phyloP scores from a whole-genome alignment of 352 stramenopile genomes.

The Globisporangium radiosum region DNA sequence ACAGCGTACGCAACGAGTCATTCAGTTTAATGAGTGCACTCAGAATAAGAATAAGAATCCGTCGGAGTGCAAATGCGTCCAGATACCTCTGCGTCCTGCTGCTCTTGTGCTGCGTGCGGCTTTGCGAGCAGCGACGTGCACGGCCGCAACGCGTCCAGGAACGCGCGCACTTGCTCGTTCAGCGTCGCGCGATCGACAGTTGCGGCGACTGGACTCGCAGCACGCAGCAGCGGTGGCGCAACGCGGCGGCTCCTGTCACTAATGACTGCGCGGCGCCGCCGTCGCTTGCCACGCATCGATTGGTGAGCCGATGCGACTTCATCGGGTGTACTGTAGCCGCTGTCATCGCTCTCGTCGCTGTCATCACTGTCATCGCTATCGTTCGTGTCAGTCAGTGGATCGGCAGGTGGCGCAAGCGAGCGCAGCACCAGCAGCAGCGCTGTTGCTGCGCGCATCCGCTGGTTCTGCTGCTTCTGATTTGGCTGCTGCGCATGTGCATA shows the following conservation, averaged over 20 bases:
- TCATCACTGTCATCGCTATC: neutral
- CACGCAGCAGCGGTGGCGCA: too few relatives aligned
- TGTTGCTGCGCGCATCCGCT: slow-evolving; percentile 8
- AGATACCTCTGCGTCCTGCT: slow-evolving; percentile 64
- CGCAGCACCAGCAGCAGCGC: slow-evolving; percentile 13
- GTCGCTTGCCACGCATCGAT: neutral
- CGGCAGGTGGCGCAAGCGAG: neutral
- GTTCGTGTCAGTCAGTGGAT: neutral
- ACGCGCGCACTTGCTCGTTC: slow-evolving; percentile 17
- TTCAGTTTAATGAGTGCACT: neutral
- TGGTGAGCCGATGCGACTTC: neutral
- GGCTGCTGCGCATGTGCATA: neutral
- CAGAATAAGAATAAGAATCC: neutral
- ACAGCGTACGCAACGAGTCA: neutral
- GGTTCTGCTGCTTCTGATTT: neutral
- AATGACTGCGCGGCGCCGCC: neutral
- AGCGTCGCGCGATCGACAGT: slow-evolving; percentile 5
- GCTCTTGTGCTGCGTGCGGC: slow-evolving; percentile 38
- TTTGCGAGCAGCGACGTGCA: slow-evolving; percentile 45
- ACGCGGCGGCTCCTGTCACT: too few relatives aligned
- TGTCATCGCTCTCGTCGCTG: neutral
- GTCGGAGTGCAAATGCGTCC: neutral
- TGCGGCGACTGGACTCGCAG: neutral
- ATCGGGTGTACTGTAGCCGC: neutral
- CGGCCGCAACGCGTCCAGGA: slow-evolving; percentile 29